These are phyloP conservation scores for Leishmania major DNA, from an alignment of 208 protist genomes.

Conservation along the genomic window DNA sequence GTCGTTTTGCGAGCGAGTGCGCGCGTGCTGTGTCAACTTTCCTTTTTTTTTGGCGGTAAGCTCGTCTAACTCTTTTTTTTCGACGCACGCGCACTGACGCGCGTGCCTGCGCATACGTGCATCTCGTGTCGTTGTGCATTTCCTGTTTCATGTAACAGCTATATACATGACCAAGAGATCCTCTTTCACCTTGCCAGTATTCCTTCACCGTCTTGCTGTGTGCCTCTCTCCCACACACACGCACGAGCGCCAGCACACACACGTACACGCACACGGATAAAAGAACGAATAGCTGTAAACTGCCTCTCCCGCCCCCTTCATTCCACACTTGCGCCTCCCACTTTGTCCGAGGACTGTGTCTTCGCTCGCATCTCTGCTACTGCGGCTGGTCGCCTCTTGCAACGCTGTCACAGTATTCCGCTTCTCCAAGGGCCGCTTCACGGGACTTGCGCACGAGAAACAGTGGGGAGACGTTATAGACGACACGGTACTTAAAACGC, in stretches of 20 bases:
- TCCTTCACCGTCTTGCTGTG: background rate
- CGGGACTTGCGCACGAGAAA: background rate
- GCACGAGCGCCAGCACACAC: background rate
- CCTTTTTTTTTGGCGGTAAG: background rate
- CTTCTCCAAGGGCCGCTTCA: background rate
- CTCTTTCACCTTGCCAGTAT: background rate
- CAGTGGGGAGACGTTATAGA: background rate
- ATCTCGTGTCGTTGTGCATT: background rate
- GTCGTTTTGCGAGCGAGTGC: background rate
- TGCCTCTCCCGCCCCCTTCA: background rate
- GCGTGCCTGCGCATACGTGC: background rate
- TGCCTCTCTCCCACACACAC: background rate
- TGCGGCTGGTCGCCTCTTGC: background rate
- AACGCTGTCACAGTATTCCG: background rate
- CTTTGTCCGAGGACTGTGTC: background rate
- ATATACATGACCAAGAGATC: background rate
- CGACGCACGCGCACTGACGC: background rate
- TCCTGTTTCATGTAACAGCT: background rate
- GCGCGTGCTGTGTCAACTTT: background rate
- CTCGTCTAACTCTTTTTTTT: background rate
- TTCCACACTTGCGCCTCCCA: background rate
- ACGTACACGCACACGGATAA: background rate
- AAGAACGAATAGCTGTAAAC: background rate
- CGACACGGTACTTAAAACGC: background rate
- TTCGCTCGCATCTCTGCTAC: background rate